These are phyloP conservation scores for Amanita fuliginea DNA, from an alignment of 768 basidiomycete species.

Conservation along the genomic window DNA sequence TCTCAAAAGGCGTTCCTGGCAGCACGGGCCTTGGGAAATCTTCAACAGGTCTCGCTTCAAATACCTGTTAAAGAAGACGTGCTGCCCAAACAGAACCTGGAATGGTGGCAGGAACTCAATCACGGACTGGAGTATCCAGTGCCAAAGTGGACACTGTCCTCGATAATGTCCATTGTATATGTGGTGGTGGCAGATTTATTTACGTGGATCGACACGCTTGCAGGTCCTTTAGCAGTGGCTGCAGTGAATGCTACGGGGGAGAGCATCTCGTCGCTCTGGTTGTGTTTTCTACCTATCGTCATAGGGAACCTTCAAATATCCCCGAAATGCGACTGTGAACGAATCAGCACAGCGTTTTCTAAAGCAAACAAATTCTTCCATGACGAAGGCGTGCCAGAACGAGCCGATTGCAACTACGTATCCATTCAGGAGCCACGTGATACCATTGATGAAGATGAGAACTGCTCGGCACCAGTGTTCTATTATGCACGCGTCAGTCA, in stretches of 20 bases:
- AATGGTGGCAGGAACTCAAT: slow-evolving; percentile 27
- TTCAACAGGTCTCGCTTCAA: slow-evolving; percentile 31
- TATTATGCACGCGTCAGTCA: slow-evolving; percentile 14
- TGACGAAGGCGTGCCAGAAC: too few species aligned
- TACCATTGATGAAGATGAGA: slow-evolving; percentile 9
- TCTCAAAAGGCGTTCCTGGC: slow-evolving; percentile 21
- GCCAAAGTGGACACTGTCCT: slow-evolving; percentile 26
- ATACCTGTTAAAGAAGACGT: slow-evolving; percentile 16
- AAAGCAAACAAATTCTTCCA: too few species aligned
- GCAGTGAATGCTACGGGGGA: slow-evolving; percentile 21
- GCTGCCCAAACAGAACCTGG: slow-evolving; percentile 28
- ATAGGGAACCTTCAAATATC: too few species aligned
- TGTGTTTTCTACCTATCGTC: too few species aligned
- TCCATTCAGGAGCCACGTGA: slow-evolving; percentile 10
- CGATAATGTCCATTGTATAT: slow-evolving; percentile 30
- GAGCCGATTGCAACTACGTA: too few species aligned
- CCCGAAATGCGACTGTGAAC: too few species aligned
- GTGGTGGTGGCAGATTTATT: slow-evolving; percentile 28
- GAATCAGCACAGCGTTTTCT: too few species aligned
- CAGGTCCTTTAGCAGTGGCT: slow-evolving; percentile 8
- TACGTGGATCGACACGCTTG: slow-evolving; percentile 20
- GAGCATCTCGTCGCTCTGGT: slow-evolving; percentile 24
- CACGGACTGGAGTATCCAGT: slow-evolving; percentile 20
- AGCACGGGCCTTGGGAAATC: slow-evolving; percentile 21
- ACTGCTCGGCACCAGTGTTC: slow-evolving; percentile 12